Evolutionary conservation across 345 rosid genomes (phyloP), one percentile per base, ranked within the genome.

Genomic region (Boechera retrofracta): DNA sequence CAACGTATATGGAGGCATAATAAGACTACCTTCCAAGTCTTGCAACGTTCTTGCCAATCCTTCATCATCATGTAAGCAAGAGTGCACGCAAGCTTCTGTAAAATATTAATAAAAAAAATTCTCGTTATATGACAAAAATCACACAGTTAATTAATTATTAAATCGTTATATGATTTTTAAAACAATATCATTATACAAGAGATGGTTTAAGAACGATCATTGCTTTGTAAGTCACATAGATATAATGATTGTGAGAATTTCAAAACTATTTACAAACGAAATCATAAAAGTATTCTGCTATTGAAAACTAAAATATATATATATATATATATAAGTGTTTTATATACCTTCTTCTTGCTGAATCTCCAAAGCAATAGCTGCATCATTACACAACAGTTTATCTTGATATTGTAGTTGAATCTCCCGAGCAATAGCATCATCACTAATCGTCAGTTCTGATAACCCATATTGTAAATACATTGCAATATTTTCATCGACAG

Each of bases 291-390:
- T 8, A 2, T 15, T 28, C 62, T 63, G 42, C 10, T 67, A 16
- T 26, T 26, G 10, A 54, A 64, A 61, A 10, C 49, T 21, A 21
- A 38, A 60, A 29, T 0, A 3, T 51, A 26, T 53, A 53, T 26
- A 10, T 47, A 29, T 0, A 3, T 51, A 26, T 53, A 53, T 26
- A 10, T 47, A 31, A 56, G 13, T 9, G 12, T 44, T 21, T 31
- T 61, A 24, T 29, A 3, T 72, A 77, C 77, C 81, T 78, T 65
- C 73, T 72, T 78, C 62, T 65, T 39, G 38, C 5, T 72, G 64
- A 38, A 72, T 66, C 73, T 47, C 67, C 49, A 57, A 64, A 48
- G 72, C 76, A 54, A 76, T 41, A 52, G 69, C 64, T 16, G 7
- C 64, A 61, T 76, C 79, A 13, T 52, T 41, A 38, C 15, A 32